Conservation (phyloP, 345 rosid genomes). For the Brassica nigra region DNA sequence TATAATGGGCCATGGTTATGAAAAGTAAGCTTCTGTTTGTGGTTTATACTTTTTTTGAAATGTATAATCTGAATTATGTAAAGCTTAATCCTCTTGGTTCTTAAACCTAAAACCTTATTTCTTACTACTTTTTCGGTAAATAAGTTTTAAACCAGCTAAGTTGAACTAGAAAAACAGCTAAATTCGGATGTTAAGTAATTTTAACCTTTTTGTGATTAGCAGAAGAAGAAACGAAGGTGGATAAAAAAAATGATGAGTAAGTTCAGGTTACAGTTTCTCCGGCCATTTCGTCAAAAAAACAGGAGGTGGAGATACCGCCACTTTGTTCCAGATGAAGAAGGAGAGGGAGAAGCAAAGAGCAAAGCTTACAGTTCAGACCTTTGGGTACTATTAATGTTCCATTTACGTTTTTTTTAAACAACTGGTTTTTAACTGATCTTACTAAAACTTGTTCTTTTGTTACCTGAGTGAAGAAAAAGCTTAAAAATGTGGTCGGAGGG, state of each 20-base stretch:
- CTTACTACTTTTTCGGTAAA: not conserved
- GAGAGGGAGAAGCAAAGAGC: conserved; percentile 28
- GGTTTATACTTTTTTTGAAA: not conserved
- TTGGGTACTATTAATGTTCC: conserved; percentile 30
- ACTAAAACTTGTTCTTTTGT: not conserved
- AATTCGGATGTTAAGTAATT: not conserved
- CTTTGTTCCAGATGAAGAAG: conserved; percentile 36
- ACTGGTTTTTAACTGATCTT: not conserved
- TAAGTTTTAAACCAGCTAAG: not conserved
- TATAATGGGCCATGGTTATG: conserved; percentile 7
- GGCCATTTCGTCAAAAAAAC: conserved; percentile 24
- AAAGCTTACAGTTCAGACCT: conserved; percentile 16
- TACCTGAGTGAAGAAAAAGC: conserved; percentile 29
- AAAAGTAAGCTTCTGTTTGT: not conserved
- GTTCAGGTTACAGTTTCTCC: conserved; percentile 24
- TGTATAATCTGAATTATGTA: not conserved
- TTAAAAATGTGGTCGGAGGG: conserved; percentile 29
- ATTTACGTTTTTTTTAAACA: not conserved
- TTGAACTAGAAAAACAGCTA: not conserved
- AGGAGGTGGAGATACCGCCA: conserved; percentile 24
- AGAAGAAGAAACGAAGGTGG: conserved; percentile 35
- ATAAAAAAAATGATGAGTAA: conserved; percentile 25
- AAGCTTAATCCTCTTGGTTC: too few relatives aligned
- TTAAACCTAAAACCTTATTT: not conserved
- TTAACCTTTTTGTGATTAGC: not conserved